Base-by-base conservation (phyloP, 495 filamentous ascomycete genomes). In the Chlorociboria aeruginascens region DNA sequence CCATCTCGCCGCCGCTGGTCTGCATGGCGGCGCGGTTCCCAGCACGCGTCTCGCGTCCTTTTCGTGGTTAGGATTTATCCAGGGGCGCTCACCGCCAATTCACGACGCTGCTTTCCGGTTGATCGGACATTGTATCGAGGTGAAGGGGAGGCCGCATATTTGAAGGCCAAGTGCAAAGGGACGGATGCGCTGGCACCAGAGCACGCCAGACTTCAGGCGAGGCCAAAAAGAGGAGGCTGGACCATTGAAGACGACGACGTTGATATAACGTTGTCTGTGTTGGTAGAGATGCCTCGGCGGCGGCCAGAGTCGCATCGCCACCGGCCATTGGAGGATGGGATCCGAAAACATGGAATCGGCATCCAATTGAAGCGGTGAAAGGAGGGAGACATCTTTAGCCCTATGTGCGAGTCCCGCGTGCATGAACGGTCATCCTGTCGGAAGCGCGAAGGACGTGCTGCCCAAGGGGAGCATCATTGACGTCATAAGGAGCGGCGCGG, bases 101-200 rank as follows among this genome's bases (percentile, higher is more conserved):
- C 36, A 49, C 16, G 33, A 45, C 32, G 31, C 48, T 32, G 44
- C 34, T 49, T 54, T 40, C 51, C 40, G 51, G 31, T 42, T 30
- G 35, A 48, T 32, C 32, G 39, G 31, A 34, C 17, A 50, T 38
- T 50, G 49, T 41, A 45, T 20, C 36, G 42, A 45, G 14, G 40
- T 43, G 43, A 48, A 45, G 48, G 49, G 53, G 25, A 50, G 57
- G 57, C 54, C 57, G 57, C 57, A 60, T 60, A 52, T 47, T 52
- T 53, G 50, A 49, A 54, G 57, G 51, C 57, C 57, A 52, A 54
- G 53, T 54, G 50, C 50, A 8, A 20, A 36, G 38, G 13, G 12
- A 1, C n/a, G 17, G 57, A 54, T 60, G 57, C 47, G 57, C 43
- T 60, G 57, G 54, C 57, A 56, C 45, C 41, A 49, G 42, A 7